Evolutionary conservation across 179 eudicot genomes (phyloP).

Genomic region (Amaranthus tricolor): DNA sequence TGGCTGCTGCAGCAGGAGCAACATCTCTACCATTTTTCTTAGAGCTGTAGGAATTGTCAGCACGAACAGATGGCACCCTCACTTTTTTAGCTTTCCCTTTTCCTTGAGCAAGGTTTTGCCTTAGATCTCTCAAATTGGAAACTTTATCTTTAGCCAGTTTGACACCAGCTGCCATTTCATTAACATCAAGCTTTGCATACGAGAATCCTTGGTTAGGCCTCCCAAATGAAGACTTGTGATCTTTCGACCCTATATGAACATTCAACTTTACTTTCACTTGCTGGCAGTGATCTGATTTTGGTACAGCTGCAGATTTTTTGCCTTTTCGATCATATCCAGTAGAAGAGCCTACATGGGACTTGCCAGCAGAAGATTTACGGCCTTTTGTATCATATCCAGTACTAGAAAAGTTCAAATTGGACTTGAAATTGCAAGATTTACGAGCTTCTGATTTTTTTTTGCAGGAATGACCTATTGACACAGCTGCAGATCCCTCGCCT

Average conservation of each 20-base stretch:
- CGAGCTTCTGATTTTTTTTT: conserved; percentile 23
- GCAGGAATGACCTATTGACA: not conserved
- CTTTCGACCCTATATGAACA: conserved; percentile 29
- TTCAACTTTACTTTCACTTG: conserved; percentile 16
- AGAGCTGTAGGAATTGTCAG: conserved; percentile 16
- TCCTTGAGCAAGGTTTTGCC: conserved; percentile 11
- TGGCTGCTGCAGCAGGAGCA: conserved; percentile 21
- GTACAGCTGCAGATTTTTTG: conserved; percentile 1
- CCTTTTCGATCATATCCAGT: conserved; percentile 26
- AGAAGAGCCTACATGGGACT: conserved; percentile 55
- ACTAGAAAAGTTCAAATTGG: conserved; percentile 47
- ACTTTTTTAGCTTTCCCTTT: conserved; percentile 18
- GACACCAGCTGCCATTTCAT: conserved; percentile 14
- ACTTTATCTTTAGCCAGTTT: conserved; percentile 27
- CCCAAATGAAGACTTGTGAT: conserved; percentile 35
- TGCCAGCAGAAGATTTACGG: conserved; percentile 41
- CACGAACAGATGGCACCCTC: conserved; percentile 20
- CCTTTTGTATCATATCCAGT: conserved; percentile 33
- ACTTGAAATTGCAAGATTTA: conserved; percentile 46
- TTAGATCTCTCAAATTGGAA: conserved; percentile 31
- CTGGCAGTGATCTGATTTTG: conserved; percentile 6
- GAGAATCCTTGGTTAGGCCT: conserved; percentile 39
- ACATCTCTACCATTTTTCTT: conserved; percentile 15
- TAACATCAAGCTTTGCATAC: conserved; percentile 25
- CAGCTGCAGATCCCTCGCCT: conserved; percentile 2